Base-by-base conservation (phyloP, 495 filamentous ascomycete genomes). In the Talaromyces stipitatus region DNA sequence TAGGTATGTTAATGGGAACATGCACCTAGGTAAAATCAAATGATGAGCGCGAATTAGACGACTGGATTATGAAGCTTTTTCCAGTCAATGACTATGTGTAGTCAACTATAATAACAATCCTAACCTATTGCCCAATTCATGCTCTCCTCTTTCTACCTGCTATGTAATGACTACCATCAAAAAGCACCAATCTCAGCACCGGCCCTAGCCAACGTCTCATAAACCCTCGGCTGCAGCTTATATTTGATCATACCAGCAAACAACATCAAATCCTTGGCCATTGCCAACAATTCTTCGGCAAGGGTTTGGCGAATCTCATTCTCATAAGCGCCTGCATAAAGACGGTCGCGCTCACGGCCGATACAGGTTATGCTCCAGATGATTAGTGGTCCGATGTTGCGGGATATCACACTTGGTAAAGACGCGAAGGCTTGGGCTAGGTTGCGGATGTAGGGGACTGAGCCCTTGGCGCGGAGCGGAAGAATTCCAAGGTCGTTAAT, bases 171-270 rank as follows among this genome's bases (percentile, higher is more conserved):
- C 9, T 2, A 48, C 8, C 24, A 48, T 61, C 66, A 84, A 63
- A 78, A 84, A 11, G 73, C 81, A 2, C 83, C 84, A 58, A 82
- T 78, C 54, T 94, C 89, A 47, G 85, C 81, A 33, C 85, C 89
- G 26, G 85, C 88, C 63, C 82, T 77, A 59, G 89, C 90, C 63
- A 97, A 71, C 51, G 82, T 86, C 74, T 95, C 91, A 71, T 90
- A 90, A 32, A 95, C 79, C 62, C 80, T 77, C 24, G 83, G 80
- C 9, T 84, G 81, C 61, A 97, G 76, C 58, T 92, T 85, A 70
- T 95, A 98, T 67, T 90, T 85, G 63, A 98, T 82, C 79, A 96
- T 85, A 26, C 94, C 92, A 12, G 92, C 92, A 74, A 96, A 98
- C 30, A 95, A 85, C 78, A 92, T 95, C 56, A 96, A 68, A 72